These are phyloP conservation scores for Flaveria bidentis DNA, from an alignment of 129 eudicot species.

Conservation along the genomic window DNA sequence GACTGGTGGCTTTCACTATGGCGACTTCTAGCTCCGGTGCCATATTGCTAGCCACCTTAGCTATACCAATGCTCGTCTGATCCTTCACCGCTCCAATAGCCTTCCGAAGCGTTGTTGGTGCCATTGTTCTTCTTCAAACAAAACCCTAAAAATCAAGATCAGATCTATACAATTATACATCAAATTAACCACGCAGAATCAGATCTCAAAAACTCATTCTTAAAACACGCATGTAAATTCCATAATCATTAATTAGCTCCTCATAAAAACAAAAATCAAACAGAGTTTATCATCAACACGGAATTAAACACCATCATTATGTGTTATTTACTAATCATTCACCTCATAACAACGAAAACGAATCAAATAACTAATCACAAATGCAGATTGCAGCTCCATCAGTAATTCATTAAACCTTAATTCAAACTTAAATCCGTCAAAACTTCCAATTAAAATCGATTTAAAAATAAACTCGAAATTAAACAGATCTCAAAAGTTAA, in stretches of 20 bases:
- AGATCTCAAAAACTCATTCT: neutral
- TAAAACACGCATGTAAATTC: neutral
- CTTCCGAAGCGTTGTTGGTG: conserved; percentile 57
- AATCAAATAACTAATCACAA: neutral
- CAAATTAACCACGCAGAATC: neutral
- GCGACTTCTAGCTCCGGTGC: conserved; percentile 81
- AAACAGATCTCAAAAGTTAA: conserved; percentile 1
- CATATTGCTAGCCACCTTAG: conserved; percentile 73
- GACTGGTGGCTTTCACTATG: conserved; percentile 78
- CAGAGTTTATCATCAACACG: neutral
- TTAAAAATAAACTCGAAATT: neutral
- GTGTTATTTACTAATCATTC: neutral
- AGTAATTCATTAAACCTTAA: neutral
- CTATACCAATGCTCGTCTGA: conserved; percentile 74
- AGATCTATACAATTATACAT: conserved; percentile 8
- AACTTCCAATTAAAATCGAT: neutral
- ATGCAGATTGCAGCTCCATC: neutral
- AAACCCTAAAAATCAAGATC: conserved; percentile 20
- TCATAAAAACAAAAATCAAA: neutral
- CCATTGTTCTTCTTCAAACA: conserved; percentile 37
- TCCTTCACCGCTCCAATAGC: conserved; percentile 87
- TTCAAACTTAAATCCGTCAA: neutral
- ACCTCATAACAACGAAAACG: neutral
- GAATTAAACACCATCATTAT: neutral
- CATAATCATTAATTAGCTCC: neutral